phyloP scores from a whole-genome alignment of 768 basidiomycete species.

The Mycena latifolia region DNA sequence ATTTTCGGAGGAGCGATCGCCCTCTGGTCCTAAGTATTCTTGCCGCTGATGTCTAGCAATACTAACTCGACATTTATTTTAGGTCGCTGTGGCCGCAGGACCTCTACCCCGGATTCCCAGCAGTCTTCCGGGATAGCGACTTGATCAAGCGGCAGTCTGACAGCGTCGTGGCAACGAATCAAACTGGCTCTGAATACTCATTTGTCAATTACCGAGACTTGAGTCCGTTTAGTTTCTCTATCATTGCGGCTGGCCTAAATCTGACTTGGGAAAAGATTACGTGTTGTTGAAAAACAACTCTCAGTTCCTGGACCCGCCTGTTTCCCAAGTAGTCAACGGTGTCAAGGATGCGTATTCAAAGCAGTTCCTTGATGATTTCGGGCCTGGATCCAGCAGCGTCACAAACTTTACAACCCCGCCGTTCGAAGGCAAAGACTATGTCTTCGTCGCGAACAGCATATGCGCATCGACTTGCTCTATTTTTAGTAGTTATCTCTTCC shows the following conservation, averaged over 20 bases:
- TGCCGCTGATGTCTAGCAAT: not conserved
- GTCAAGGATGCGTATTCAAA: constrained; percentile 34
- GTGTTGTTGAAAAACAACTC: constrained; percentile 27
- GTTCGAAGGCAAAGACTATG: constrained; percentile 28
- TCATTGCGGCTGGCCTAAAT: not conserved
- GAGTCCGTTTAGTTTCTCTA: not conserved
- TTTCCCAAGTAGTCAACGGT: constrained; percentile 34
- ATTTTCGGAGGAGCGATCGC: constrained; percentile 37
- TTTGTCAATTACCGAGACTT: constrained; percentile 32
- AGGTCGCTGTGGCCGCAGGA: constrained; percentile 22
- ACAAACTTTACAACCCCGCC: constrained; percentile 35
- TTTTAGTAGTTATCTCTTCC: constrained; percentile 31
- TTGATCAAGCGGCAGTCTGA: constrained; percentile 33
- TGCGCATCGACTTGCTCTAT: constrained; percentile 33
- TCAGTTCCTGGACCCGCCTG: constrained; percentile 35
- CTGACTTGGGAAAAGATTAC: constrained; percentile 21
- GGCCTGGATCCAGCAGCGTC: constrained; percentile 19
- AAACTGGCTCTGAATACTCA: constrained; percentile 23
- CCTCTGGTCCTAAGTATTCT: constrained; percentile 3
- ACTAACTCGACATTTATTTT: not conserved
- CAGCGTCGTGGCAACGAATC: constrained; percentile 19
- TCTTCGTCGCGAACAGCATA: constrained; percentile 28
- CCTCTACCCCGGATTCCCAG: constrained; percentile 34
- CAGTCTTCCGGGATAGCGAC: constrained; percentile 28
- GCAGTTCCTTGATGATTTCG: constrained; percentile 36